A percentile compares a stretch with the other conserved stretches of the same genome.
phyloP scores from a whole-genome alignment of 805 yeast species.

The Hanseniaspora singularis region DNA sequence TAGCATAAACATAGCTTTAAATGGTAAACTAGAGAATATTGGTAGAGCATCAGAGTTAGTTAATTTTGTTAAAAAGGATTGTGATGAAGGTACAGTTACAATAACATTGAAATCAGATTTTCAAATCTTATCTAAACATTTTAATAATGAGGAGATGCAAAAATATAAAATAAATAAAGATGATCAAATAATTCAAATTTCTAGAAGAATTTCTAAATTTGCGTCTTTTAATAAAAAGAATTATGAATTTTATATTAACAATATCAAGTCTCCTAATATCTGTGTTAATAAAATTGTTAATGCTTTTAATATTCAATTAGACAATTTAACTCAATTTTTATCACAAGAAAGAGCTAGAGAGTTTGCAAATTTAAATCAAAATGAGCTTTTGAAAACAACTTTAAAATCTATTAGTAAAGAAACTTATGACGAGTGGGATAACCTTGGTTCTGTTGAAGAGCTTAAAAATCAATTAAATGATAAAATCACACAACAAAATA shows the following conservation, averaged over 20 bases:
- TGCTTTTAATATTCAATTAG: conserved; percentile 64
- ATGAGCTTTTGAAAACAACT: conserved; percentile 60
- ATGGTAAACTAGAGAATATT: conserved; percentile 61
- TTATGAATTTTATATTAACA: conserved; percentile 45
- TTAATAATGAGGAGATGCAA: conserved; percentile 12
- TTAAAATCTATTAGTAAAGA: conserved; percentile 66
- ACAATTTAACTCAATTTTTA: conserved; percentile 82
- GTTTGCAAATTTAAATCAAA: conserved; percentile 72
- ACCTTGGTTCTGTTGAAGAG: conserved; percentile 42
- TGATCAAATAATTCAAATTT: conserved; percentile 29
- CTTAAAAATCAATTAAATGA: conserved; percentile 30
- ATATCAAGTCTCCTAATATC: conserved; percentile 30
- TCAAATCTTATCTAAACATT: background rate
- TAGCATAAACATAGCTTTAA: conserved; percentile 80
- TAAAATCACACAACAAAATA: conserved; percentile 27
- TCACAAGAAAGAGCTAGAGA: conserved; percentile 94
- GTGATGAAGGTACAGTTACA: conserved; percentile 35
- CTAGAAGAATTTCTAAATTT: conserved; percentile 24
- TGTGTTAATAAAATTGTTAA: conserved; percentile 36
- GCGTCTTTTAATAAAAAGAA: conserved; percentile 31
- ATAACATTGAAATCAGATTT: conserved; percentile 35
- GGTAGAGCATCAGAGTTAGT: conserved; percentile 53
- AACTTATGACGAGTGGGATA: conserved; percentile 44
- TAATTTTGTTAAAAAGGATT: conserved; percentile 64
- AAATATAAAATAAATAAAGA: conserved; percentile 19